Evolutionary conservation across 202 grass and related monocot genomes (phyloP).

Genomic region (Hordeum pubiflorum): DNA sequence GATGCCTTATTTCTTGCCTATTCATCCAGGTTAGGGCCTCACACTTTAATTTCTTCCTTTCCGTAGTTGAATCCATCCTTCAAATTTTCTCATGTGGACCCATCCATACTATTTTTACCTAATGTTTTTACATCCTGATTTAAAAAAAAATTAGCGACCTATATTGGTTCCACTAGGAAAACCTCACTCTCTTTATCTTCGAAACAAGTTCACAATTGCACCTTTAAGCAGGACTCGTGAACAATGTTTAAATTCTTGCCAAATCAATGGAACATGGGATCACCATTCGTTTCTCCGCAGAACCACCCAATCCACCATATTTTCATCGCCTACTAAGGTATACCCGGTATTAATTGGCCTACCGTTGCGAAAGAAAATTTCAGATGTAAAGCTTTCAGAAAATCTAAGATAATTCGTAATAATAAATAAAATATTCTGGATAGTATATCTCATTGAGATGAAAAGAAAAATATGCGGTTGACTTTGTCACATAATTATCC

Average conservation of each 20-base stretch:
- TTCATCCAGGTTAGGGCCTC: conserved; percentile 62
- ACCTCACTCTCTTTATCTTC: neutral
- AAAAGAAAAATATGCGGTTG: neutral
- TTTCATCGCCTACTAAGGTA: neutral
- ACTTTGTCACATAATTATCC: neutral
- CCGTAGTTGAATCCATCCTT: neutral
- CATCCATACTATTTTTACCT: neutral
- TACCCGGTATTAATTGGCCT: neutral
- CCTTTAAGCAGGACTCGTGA: neutral
- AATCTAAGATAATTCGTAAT: neutral
- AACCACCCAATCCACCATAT: neutral
- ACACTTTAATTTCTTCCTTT: neutral
- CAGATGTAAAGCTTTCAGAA: neutral
- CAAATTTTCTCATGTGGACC: neutral
- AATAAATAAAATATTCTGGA: neutral
- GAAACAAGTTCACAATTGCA: neutral
- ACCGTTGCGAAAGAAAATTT: neutral
- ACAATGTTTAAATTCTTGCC: neutral
- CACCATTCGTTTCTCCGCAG: neutral
- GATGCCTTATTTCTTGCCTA: conserved; percentile 64
- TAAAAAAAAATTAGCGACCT: neutral
- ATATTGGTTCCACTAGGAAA: neutral
- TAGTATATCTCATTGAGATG: neutral
- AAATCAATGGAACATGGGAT: neutral
- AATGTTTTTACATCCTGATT: neutral